These are phyloP conservation scores for Friedmanniomyces simplex DNA, from an alignment of 495 filamentous ascomycete species.

Conservation along the genomic window DNA sequence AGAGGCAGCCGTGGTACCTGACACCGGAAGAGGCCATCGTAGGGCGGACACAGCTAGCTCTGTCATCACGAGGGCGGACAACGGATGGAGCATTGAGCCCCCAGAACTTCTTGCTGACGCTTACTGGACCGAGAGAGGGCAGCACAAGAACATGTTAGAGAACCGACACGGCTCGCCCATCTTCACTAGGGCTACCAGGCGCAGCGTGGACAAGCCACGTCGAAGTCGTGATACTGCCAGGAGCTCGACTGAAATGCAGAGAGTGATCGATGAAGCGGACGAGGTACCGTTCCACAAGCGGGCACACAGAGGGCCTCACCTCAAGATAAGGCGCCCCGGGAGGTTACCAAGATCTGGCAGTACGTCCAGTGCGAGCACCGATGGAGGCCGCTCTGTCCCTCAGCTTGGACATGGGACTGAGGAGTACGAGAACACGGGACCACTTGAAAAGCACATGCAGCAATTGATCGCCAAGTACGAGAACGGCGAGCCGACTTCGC, in stretches of 20 bases:
- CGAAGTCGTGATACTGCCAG: constrained; percentile 6
- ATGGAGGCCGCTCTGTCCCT: background rate
- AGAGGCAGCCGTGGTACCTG: constrained; percentile 8
- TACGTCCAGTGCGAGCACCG: constrained; percentile 5
- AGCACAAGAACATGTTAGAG: constrained; percentile 65
- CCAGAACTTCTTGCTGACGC: constrained; percentile 75
- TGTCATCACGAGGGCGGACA: constrained; percentile 17
- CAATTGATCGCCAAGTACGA: constrained; percentile 29
- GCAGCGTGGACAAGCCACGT: constrained; percentile 1
- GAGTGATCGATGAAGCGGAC: background rate
- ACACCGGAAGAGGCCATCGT: constrained; percentile 10
- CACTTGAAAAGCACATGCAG: constrained; percentile 58
- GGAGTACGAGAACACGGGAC: constrained; percentile 37
- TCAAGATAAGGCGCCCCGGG: background rate
- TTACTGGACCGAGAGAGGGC: constrained; percentile 70
- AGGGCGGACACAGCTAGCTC: constrained; percentile 12
- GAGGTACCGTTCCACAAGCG: constrained; percentile 1
- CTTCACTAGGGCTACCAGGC: constrained; percentile 43
- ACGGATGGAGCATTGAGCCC: constrained; percentile 66
- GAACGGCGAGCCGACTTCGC: constrained; percentile 8
- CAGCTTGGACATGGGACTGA: constrained; percentile 18
- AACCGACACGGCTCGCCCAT: constrained; percentile 61
- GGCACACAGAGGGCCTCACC: constrained; percentile 1
- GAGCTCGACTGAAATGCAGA: background rate
- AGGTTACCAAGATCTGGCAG: constrained; percentile 8